Conservation (phyloP, 768 basidiomycete species). For the Rhizopogon vulgaris region DNA sequence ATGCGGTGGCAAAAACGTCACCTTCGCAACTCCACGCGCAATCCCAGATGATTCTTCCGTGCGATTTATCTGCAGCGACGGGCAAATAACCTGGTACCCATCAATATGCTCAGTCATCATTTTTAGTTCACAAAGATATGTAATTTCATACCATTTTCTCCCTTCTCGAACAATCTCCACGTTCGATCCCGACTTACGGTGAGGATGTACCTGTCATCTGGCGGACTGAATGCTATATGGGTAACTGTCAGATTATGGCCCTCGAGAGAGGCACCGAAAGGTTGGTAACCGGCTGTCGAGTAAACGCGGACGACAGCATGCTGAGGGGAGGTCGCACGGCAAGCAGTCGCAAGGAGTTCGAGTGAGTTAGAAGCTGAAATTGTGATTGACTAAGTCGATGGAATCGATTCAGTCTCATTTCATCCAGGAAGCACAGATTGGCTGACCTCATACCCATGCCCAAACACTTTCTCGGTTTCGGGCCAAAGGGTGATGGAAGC, state of each 20-base stretch:
- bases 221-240: slow-evolving; percentile 75
- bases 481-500: slow-evolving; percentile 91
- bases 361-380: slow-evolving; percentile 69
- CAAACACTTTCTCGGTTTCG: slow-evolving; percentile 93
- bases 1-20: slow-evolving; percentile 84
- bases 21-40: slow-evolving; percentile 79
- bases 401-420: neutral
- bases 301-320: slow-evolving; percentile 88
- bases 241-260: slow-evolving; percentile 92
- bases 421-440: neutral
- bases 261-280: slow-evolving; percentile 61
- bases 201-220: slow-evolving; percentile 70
- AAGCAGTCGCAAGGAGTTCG: slow-evolving; percentile 78
- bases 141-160: slow-evolving; percentile 31
- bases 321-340: slow-evolving; percentile 80
- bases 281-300: slow-evolving; percentile 64
- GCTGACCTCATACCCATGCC: slow-evolving; percentile 91
- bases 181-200: slow-evolving; percentile 89
- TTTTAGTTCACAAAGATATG: neutral
- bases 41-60: slow-evolving; percentile 94
- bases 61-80: slow-evolving; percentile 71
- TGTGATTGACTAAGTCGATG: slow-evolving; percentile 58
- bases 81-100: slow-evolving; percentile 51
- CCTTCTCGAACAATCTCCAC: slow-evolving; percentile 74
- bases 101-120: neutral